Evolutionary conservation across 1,284 basidiomycete genomes (phyloP).

Genomic region (Singerocomus rubriflavus): DNA sequence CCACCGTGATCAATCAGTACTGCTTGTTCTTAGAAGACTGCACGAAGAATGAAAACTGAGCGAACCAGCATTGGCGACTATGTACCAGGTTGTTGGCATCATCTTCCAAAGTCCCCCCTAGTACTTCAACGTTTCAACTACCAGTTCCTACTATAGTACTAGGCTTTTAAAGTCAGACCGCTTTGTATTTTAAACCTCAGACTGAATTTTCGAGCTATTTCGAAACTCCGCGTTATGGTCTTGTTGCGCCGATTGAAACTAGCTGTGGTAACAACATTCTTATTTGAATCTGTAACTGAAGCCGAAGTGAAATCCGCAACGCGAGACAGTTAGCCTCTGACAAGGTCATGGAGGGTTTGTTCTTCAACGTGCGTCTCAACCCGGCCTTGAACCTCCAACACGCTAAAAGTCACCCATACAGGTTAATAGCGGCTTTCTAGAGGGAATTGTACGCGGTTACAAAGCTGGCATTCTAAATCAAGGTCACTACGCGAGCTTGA

Average conservation of each 20-base stretch:
- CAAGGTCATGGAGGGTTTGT: conserved; percentile 27
- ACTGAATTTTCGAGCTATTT: too few relatives aligned
- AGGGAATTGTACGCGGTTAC: conserved; percentile 94
- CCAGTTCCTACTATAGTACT: too few relatives aligned
- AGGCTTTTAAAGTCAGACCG: too few relatives aligned
- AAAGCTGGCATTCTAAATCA: conserved; percentile 89
- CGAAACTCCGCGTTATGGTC: background rate
- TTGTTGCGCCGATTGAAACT: background rate
- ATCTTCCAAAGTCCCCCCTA: too few relatives aligned
- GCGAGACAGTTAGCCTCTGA: conserved; percentile 4
- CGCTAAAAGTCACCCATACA: conserved; percentile 30
- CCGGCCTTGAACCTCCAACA: background rate
- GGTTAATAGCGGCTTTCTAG: conserved; percentile 83
- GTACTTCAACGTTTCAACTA: too few relatives aligned
- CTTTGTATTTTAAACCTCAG: too few relatives aligned
- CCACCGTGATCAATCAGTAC: too few relatives aligned
- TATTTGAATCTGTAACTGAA: conserved; percentile 6
- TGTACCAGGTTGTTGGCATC: too few relatives aligned
- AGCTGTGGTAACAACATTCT: conserved; percentile 24
- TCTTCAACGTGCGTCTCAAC: conserved; percentile 28
- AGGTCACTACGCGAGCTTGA: conserved; percentile 89
- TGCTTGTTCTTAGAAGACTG: too few relatives aligned
- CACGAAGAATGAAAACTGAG: background rate
- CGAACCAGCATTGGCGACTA: background rate
- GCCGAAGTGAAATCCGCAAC: background rate